A percentile compares a stretch with the other conserved stretches of the same genome.
phyloP scores from a whole-genome alignment of 352 stramenopile genomes.

The Phytophthora ramorum region DNA sequence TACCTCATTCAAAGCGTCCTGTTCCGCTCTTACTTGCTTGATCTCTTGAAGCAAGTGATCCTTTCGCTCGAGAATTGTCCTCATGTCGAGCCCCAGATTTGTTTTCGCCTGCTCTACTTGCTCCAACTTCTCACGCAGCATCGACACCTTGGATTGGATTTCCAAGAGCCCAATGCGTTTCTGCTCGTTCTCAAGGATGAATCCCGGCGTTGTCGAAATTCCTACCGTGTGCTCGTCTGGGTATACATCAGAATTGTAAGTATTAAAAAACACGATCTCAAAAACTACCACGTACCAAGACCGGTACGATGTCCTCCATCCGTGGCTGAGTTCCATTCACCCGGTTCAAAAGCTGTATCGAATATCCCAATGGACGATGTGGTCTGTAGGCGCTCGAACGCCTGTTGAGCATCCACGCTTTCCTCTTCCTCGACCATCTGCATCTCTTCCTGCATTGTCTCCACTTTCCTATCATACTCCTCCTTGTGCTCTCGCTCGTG shows the following conservation, averaged over 20 bases:
- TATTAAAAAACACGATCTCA: background rate
- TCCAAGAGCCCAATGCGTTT: constrained; percentile 60
- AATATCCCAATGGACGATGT: constrained; percentile 65
- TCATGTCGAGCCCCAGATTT: constrained; percentile 49
- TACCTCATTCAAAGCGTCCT: constrained; percentile 51
- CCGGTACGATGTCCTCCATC: constrained; percentile 50
- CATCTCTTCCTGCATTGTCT: constrained; percentile 50
- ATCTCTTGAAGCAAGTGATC: constrained; percentile 55
- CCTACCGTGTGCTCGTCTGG: constrained; percentile 61
- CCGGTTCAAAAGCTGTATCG: constrained; percentile 48
- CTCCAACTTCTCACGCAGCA: constrained; percentile 63
- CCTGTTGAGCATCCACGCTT: constrained; percentile 20
- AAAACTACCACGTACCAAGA: constrained; percentile 50
- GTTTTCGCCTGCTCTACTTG: constrained; percentile 49
- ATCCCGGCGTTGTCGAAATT: constrained; percentile 49
- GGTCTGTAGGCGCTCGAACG: constrained; percentile 37
- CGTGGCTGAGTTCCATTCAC: constrained; percentile 64
- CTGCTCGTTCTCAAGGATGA: constrained; percentile 56
- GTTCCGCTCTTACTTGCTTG: constrained; percentile 50
- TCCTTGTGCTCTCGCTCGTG: constrained; percentile 27
- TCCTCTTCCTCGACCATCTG: constrained; percentile 39
- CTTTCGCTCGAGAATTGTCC: constrained; percentile 59
- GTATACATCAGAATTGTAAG: constrained; percentile 6
- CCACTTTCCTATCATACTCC: constrained; percentile 36
- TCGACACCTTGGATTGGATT: constrained; percentile 53